These are phyloP conservation scores for Tephrocybe sp. DNA, from an alignment of 768 basidiomycete species.

Conservation along the genomic window DNA sequence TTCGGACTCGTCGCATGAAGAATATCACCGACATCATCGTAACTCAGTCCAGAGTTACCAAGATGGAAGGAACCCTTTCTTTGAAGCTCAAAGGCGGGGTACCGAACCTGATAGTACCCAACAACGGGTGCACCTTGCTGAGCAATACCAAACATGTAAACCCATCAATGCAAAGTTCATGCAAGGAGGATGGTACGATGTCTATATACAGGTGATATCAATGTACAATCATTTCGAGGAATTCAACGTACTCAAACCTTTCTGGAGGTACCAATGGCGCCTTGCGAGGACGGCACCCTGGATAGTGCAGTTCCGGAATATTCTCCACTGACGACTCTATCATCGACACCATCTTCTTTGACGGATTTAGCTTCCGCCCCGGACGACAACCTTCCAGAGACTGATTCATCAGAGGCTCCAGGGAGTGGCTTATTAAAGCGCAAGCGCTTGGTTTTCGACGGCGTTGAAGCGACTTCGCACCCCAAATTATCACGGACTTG, in stretches of 20 bases:
- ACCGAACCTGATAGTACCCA: slow-evolving; percentile 26
- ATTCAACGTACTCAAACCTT: neutral
- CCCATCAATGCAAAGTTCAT: slow-evolving; percentile 39
- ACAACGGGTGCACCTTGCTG: slow-evolving; percentile 45
- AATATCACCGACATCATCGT: slow-evolving; percentile 32
- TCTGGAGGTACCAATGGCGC: neutral
- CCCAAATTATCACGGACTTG: neutral
- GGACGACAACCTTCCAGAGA: too few relatives aligned
- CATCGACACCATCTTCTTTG: neutral
- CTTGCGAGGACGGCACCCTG: too few relatives aligned
- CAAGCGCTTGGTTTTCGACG: slow-evolving; percentile 14
- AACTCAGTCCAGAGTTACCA: slow-evolving; percentile 18
- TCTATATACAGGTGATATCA: slow-evolving; percentile 6
- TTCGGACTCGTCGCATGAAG: slow-evolving; percentile 23
- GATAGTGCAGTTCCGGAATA: too few relatives aligned
- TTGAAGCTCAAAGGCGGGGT: slow-evolving; percentile 29
- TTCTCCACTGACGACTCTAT: neutral
- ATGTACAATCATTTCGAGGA: neutral
- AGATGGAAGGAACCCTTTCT: slow-evolving; percentile 10
- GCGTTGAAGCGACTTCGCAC: slow-evolving; percentile 8
- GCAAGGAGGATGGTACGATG: slow-evolving; percentile 66
- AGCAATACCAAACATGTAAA: slow-evolving; percentile 43
- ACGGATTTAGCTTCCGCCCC: too few relatives aligned
- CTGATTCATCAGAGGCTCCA: too few relatives aligned
- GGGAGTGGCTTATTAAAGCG: slow-evolving; percentile 8